These are phyloP conservation scores for Alternaria ethzedia DNA, from an alignment of 2,329 filamentous ascomycete genomes.

Conservation along the genomic window DNA sequence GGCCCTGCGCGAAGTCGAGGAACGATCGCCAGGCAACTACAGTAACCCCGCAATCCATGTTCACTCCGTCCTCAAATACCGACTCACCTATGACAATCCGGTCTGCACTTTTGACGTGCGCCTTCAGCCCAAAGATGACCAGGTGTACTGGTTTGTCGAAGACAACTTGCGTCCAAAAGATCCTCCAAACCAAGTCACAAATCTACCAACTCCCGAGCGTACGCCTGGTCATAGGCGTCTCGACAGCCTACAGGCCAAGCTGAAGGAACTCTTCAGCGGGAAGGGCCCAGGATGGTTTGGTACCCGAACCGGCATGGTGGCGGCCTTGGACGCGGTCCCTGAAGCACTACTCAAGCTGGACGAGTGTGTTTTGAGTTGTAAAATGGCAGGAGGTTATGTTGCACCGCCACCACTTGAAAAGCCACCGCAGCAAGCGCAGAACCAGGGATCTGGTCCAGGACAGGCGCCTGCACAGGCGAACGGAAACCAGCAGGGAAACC, in stretches of 20 bases:
- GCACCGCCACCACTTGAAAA: conserved; percentile 24
- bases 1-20: conserved; percentile 66
- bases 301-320: conserved; percentile 46
- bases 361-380: conserved; percentile 44
- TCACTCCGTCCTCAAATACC: conserved; percentile 46
- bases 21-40: conserved; percentile 46
- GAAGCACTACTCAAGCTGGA: conserved; percentile 48
- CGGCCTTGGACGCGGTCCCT: conserved; percentile 43
- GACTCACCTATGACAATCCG: conserved; percentile 50
- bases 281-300: conserved; percentile 48
- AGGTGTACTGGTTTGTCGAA: conserved; percentile 47
- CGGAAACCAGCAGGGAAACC: conserved; percentile 8
- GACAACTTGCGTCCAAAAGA: conserved; percentile 34
- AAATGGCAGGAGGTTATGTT: conserved; percentile 35
- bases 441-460: neutral
- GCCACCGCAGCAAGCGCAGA: conserved; percentile 1
- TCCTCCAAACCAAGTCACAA: conserved; percentile 13
- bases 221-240: conserved; percentile 34
- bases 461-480: conserved; percentile 7
- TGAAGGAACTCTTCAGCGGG: conserved; percentile 42
- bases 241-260: conserved; percentile 37
- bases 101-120: conserved; percentile 49
- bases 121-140: conserved; percentile 40
- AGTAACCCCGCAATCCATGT: conserved; percentile 43
- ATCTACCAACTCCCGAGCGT: conserved; percentile 34